Conservation (phyloP, 441 rosid species). For the Brassica hybrid region DNA sequence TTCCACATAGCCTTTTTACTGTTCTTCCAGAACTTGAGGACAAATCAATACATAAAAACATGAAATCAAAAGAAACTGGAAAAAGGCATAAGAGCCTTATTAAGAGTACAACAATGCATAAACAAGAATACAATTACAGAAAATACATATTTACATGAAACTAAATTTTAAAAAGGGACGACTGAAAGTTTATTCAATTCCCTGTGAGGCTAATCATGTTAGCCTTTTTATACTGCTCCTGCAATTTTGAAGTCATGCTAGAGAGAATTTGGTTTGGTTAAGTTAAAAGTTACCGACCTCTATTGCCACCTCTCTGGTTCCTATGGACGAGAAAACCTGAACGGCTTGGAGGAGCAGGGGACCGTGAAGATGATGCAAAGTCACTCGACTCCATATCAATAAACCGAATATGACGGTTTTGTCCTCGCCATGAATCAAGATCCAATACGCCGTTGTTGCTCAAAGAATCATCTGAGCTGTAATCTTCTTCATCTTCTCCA, state of each 20-base stretch:
- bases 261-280: not conserved
- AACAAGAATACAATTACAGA: constrained; percentile 31
- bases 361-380: constrained; percentile 46
- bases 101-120: constrained; percentile 41
- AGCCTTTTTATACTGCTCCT: not conserved
- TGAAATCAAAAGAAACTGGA: constrained; percentile 14
- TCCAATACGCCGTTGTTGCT: constrained; percentile 47
- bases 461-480: constrained; percentile 63
- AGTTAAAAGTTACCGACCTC: constrained; percentile 43
- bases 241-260: not conserved
- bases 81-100: constrained; percentile 29
- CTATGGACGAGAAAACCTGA: constrained; percentile 46
- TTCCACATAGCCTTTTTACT: constrained; percentile 18
- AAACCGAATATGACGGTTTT: constrained; percentile 43
- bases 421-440: constrained; percentile 50
- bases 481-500: constrained; percentile 50
- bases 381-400: constrained; percentile 50
- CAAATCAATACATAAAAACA: constrained; percentile 24
- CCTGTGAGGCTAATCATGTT: not conserved
- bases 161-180: not conserved
- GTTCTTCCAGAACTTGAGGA: constrained; percentile 30
- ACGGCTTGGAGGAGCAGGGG: constrained; percentile 46
- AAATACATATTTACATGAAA: constrained; percentile 40
- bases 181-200: not conserved
- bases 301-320: constrained; percentile 50